These are phyloP conservation scores for Mycena olivaceomarginata DNA, from an alignment of 768 basidiomycete species.

Conservation along the genomic window DNA sequence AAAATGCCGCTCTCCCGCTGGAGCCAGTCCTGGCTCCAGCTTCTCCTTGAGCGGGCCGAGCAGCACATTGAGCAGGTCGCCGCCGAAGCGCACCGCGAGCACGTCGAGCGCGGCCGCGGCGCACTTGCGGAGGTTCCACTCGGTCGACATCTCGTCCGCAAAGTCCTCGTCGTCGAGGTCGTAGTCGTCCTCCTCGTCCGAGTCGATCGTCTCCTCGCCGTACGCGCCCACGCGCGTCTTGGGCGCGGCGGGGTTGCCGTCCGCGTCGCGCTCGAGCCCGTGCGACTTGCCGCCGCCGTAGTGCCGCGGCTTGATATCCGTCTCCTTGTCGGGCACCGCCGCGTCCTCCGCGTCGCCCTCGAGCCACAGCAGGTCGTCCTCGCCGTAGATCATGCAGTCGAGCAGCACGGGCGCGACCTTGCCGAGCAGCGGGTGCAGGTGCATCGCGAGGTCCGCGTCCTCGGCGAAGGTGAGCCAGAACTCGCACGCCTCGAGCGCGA, in stretches of 20 bases:
- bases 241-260: conserved; percentile 59
- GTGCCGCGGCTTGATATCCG: conserved; percentile 97
- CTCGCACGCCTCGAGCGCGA: conserved; percentile 98
- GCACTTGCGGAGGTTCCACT: conserved; percentile 99
- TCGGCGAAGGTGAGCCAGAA: conserved; percentile 99
- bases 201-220: conserved; percentile 88
- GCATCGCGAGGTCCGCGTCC: conserved; percentile 89
- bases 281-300: conserved; percentile 89
- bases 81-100: conserved; percentile 93
- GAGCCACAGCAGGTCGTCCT: conserved; percentile 96
- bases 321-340: conserved; percentile 92
- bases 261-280: conserved; percentile 84
- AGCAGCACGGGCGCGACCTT: conserved; percentile 96
- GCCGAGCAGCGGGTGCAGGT: conserved; percentile 90
- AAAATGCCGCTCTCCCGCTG: conserved; percentile 97
- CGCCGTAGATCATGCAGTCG: conserved; percentile 98
- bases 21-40: conserved; percentile 94
- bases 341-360: conserved; percentile 95
- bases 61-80: conserved; percentile 92
- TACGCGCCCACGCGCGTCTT: conserved; percentile 77
- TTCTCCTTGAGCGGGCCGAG: conserved; percentile 94
- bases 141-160: conserved; percentile 97
- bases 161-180: conserved; percentile 94
- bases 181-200: conserved; percentile 93
- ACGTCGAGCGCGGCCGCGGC: conserved; percentile 98